Evolutionary conservation across 75 land plant genomes (phyloP).

Genomic region (Sequoia sempervirens): DNA sequence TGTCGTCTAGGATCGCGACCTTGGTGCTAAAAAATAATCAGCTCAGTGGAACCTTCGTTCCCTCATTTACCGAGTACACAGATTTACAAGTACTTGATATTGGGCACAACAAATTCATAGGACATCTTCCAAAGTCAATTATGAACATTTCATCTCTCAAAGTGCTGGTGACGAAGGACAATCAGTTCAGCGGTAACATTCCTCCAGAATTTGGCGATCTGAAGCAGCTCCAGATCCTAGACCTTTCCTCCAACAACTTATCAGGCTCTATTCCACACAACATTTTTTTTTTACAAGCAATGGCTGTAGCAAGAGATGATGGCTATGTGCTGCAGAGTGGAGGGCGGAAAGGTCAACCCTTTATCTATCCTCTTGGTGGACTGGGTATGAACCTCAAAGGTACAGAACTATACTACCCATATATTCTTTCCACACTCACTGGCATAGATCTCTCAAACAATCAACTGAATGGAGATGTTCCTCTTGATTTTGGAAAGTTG

Average conservation of each 20-base stretch:
- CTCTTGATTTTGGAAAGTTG: no score
- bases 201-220: background rate
- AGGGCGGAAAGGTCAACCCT: no score
- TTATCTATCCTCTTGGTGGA: no score
- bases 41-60: background rate
- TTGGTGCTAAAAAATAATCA: background rate
- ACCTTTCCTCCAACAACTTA: constrained; percentile 55
- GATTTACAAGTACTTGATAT: no score
- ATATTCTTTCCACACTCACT: no score
- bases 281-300: no score
- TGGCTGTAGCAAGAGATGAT: constrained; percentile 9
- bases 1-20: background rate
- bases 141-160: background rate
- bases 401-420: no score
- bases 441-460: no score
- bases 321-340: no score
- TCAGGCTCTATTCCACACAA: constrained; percentile 32
- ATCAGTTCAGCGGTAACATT: background rate
- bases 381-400: no score
- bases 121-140: constrained; percentile 9
- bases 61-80: no score
- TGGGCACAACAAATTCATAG: constrained; percentile 37
- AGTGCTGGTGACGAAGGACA: background rate
- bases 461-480: no score
- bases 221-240: constrained; percentile 17